These are phyloP conservation scores for Sugiyamaella novakii DNA, from an alignment of 1,139 yeast species.

Conservation along the genomic window DNA sequence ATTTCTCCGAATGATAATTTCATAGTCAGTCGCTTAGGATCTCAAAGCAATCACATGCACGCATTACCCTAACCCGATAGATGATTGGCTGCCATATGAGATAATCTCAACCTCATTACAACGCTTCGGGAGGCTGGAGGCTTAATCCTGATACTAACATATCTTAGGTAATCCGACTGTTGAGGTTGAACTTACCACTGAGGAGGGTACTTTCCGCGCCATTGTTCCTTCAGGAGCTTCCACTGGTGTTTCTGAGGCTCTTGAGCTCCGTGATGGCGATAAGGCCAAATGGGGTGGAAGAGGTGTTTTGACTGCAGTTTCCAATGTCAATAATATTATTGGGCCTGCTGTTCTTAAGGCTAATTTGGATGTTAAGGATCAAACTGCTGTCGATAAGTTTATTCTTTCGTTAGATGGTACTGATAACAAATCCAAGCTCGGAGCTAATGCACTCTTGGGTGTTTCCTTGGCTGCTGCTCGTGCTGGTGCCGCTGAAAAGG, in stretches of 20 bases:
- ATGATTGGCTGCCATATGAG: too few species aligned
- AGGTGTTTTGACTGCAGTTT: constrained; percentile 91
- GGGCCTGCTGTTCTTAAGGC: constrained; percentile 85
- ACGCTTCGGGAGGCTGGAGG: constrained; percentile 10
- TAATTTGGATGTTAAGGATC: constrained; percentile 73
- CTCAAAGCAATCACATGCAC: too few species aligned
- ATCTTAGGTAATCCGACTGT: constrained; percentile 77
- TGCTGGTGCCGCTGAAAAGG: constrained; percentile 93
- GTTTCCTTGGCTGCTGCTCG: constrained; percentile 91
- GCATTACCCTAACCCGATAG: too few species aligned
- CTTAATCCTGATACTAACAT: background rate
- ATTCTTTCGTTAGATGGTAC: constrained; percentile 83
- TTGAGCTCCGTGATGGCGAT: constrained; percentile 94
- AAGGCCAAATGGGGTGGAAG: constrained; percentile 93
- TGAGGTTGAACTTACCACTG: constrained; percentile 89
- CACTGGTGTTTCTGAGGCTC: constrained; percentile 92
- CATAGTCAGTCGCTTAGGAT: too few species aligned
- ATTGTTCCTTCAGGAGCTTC: constrained; percentile 98
- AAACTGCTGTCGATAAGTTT: constrained; percentile 77
- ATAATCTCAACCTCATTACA: too few species aligned
- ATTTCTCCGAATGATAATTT: too few species aligned
- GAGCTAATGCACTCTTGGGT: constrained; percentile 96
- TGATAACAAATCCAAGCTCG: constrained; percentile 88
- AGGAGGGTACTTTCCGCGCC: constrained; percentile 83
- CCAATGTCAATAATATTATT: constrained; percentile 84